phyloP scores from a whole-genome alignment of 768 basidiomycete genomes.

The Mycena maculata region DNA sequence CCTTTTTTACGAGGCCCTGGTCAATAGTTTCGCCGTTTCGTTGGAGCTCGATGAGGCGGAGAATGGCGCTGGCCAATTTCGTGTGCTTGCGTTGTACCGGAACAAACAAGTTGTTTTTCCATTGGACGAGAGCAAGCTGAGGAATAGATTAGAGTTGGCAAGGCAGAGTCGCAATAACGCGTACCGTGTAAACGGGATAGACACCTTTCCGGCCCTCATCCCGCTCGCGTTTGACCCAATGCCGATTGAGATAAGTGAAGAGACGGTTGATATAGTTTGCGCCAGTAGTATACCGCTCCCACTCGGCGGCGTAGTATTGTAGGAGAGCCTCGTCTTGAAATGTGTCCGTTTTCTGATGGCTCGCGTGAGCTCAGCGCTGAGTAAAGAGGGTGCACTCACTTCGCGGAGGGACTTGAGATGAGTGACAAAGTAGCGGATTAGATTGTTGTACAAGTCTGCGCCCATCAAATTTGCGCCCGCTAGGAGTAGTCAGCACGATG shows the following conservation, averaged over 20 bases:
- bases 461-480: constrained; percentile 97
- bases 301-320: constrained; percentile 91
- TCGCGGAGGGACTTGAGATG: constrained; percentile 81
- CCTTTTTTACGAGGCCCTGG: constrained; percentile 91
- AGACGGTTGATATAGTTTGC: constrained; percentile 97
- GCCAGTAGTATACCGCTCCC: constrained; percentile 97
- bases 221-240: constrained; percentile 98
- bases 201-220: constrained; percentile 96
- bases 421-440: constrained; percentile 88
- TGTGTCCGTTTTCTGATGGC: constrained; percentile 74
- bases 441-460: constrained; percentile 94
- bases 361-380: constrained; percentile 33
- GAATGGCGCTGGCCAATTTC: constrained; percentile 88
- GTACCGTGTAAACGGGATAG: constrained; percentile 94
- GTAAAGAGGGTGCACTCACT: constrained; percentile 37
- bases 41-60: constrained; percentile 92
- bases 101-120: constrained; percentile 92
- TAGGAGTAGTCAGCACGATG: constrained; percentile 45
- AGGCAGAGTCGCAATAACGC: constrained; percentile 38
- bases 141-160: constrained; percentile 13
- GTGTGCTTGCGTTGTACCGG: constrained; percentile 85
- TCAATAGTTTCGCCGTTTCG: constrained; percentile 95
- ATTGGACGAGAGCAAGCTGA: constrained; percentile 94
- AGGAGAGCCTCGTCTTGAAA: constrained; percentile 90
- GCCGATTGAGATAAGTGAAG: constrained; percentile 97